phyloP scores from a whole-genome alignment of 169 alveolate species.

The Cryptosporidium sp. region DNA sequence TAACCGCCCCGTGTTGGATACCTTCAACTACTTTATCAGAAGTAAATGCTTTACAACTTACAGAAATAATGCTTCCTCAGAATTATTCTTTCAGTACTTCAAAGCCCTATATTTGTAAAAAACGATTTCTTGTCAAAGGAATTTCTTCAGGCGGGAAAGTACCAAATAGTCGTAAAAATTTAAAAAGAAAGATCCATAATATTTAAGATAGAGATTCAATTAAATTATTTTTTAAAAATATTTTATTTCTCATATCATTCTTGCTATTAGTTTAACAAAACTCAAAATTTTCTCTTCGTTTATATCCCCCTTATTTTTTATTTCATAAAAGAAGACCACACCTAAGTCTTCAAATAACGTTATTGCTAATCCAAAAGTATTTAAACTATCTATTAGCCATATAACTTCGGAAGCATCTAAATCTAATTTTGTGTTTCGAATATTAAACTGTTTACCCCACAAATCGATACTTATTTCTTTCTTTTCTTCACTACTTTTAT shows the following conservation, averaged over 20 bases:
- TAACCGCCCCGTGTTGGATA: slow-evolving; percentile 28
- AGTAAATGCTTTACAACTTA: slow-evolving; percentile 55
- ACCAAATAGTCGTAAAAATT: slow-evolving; percentile 49
- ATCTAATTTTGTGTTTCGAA: neutral
- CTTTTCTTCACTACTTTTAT: neutral
- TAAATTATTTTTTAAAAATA: neutral
- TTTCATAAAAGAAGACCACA: slow-evolving; percentile 44
- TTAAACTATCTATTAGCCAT: slow-evolving; percentile 6
- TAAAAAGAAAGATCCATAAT: slow-evolving; percentile 64
- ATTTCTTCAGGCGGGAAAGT: slow-evolving; percentile 65
- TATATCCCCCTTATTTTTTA: neutral
- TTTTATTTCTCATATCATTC: neutral
- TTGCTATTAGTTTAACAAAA: slow-evolving; percentile 1
- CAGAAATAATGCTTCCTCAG: slow-evolving; percentile 69
- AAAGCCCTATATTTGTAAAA: slow-evolving; percentile 40
- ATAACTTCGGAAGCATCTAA: neutral
- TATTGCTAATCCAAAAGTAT: slow-evolving; percentile 14
- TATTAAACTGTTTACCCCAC: slow-evolving; percentile 46
- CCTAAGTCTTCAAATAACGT: slow-evolving; percentile 10
- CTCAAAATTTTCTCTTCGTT: slow-evolving; percentile 3
- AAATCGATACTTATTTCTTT: neutral
- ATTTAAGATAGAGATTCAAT: neutral
- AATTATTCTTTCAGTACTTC: neutral
- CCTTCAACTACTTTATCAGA: slow-evolving; percentile 33
- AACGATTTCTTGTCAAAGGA: slow-evolving; percentile 20